A percentile compares a stretch with the other conserved stretches of the same genome.
Evolutionary conservation across 2,329 filamentous ascomycete genomes (phyloP).

Genomic region (Coniochaeta ligniaria): DNA sequence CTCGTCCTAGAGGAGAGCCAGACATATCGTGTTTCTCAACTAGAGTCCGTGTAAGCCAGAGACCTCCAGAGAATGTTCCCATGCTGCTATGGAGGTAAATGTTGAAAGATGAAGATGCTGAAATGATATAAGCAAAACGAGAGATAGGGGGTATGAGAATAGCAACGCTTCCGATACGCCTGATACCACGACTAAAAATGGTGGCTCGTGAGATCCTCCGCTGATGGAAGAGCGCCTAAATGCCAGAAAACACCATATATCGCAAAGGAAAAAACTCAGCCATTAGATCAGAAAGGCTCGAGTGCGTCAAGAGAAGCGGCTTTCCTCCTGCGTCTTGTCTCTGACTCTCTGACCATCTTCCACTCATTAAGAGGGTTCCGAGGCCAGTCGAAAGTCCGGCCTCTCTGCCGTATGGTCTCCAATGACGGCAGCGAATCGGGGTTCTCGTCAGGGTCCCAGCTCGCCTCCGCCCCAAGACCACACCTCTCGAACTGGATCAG

Average conservation of each 20-base stretch:
- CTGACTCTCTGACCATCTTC: slow-evolving; percentile 8
- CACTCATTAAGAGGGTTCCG: slow-evolving; percentile 14
- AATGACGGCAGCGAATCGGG: slow-evolving; percentile 3
- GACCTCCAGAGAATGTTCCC: neutral
- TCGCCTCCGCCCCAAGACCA: slow-evolving; percentile 26
- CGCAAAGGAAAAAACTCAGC: slow-evolving; percentile 6
- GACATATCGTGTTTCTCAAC: neutral
- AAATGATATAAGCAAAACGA: neutral
- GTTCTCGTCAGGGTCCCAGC: slow-evolving; percentile 11
- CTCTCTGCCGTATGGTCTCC: slow-evolving; percentile 6
- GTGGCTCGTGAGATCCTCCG: neutral
- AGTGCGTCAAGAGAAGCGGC: slow-evolving; percentile 10
- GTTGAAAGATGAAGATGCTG: neutral
- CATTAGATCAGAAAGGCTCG: slow-evolving; percentile 16
- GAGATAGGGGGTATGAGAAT: neutral
- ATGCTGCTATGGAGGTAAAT: neutral
- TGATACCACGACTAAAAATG: neutral
- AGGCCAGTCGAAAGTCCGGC: slow-evolving; percentile 16
- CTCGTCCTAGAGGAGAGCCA: neutral
- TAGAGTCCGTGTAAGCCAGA: neutral
- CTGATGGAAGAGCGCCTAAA: neutral
- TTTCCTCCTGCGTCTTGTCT: slow-evolving; percentile 10
- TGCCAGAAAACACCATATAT: neutral
- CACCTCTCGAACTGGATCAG: slow-evolving; percentile 54
- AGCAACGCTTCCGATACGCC: neutral